These are phyloP conservation scores for Phytopythium oedochilum DNA, from an alignment of 352 stramenopile genomes.

Conservation along the genomic window DNA sequence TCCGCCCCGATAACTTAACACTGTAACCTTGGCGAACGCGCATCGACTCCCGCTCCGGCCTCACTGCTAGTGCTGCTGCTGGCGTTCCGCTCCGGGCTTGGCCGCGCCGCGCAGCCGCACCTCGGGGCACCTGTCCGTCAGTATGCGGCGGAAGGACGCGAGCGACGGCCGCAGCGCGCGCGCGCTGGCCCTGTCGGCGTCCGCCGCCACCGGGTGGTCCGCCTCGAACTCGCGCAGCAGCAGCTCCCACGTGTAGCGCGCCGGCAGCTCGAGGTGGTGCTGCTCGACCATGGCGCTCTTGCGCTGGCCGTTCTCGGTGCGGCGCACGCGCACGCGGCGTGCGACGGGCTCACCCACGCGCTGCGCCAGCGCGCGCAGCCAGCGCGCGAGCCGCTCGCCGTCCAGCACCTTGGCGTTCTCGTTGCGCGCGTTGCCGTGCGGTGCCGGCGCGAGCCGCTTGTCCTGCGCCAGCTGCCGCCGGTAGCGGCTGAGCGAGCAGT, in stretches of 20 bases:
- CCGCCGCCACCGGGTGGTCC: not conserved
- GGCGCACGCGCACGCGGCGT: not conserved
- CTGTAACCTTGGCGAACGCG: too few relatives aligned
- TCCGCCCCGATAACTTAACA: too few relatives aligned
- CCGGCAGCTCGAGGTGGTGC: not conserved
- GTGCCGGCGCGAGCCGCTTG: not conserved
- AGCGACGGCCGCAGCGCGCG: not conserved
- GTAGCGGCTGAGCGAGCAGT: slow-evolving; percentile 5
- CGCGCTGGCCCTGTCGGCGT: not conserved
- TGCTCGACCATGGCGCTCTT: not conserved
- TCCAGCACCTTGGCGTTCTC: slow-evolving; percentile 5
- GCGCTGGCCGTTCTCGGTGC: not conserved
- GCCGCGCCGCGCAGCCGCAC: not conserved
- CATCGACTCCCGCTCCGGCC: too few relatives aligned
- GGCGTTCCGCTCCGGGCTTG: too few relatives aligned
- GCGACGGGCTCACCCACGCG: not conserved
- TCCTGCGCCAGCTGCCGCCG: not conserved
- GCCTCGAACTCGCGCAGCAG: slow-evolving; percentile 1
- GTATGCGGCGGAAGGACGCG: slow-evolving; percentile 5
- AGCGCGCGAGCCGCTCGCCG: slow-evolving; percentile 1
- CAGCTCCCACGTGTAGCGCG: slow-evolving; percentile 4
- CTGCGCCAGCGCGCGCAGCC: slow-evolving; percentile 1
- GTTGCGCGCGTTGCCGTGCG: slow-evolving; percentile 5
- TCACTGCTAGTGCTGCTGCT: too few relatives aligned
- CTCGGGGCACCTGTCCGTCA: slow-evolving; percentile 2